A percentile compares a stretch with the other conserved stretches of the same genome.
Evolutionary conservation across 805 yeast species (phyloP).

Genomic region (Candida adriatica): DNA sequence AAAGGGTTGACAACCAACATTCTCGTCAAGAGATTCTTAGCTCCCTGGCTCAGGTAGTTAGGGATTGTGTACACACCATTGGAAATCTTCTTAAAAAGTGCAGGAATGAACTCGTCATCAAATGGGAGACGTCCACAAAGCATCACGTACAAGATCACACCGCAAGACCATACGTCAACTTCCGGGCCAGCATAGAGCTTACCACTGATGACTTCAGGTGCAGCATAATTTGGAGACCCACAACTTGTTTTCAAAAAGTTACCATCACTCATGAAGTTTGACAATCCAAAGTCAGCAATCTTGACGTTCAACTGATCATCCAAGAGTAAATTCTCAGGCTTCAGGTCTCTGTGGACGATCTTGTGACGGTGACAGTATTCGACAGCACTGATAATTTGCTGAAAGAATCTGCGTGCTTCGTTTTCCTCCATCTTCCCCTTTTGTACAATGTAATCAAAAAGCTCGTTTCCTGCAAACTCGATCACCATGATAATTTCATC

Average conservation of each 20-base stretch:
- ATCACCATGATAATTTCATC: constrained; percentile 97
- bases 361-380: constrained; percentile 95
- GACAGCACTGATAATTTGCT: constrained; percentile 93
- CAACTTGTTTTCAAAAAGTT: constrained; percentile 91
- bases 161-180: constrained; percentile 97
- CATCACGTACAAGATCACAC: constrained; percentile 93
- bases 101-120: constrained; percentile 95
- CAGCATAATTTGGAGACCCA: constrained; percentile 96
- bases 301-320: constrained; percentile 90
- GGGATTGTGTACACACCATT: constrained; percentile 92
- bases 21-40: constrained; percentile 71
- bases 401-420: constrained; percentile 90
- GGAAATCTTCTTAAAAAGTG: constrained; percentile 83
- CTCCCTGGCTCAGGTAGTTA: constrained; percentile 77
- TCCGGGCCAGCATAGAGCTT: constrained; percentile 96
- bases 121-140: constrained; percentile 92
- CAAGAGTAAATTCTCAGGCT: constrained; percentile 86
- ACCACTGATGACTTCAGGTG: constrained; percentile 94
- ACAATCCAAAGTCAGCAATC: constrained; percentile 92
- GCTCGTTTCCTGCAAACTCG: constrained; percentile 93
- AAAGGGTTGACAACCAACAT: constrained; percentile 95
- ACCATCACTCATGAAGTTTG: constrained; percentile 97
- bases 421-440: constrained; percentile 87
- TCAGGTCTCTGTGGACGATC: constrained; percentile 93
- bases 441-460: constrained; percentile 92